Conservation (phyloP, 1,284 basidiomycete genomes). For the Cutaneotrichosporon sp. region DNA sequence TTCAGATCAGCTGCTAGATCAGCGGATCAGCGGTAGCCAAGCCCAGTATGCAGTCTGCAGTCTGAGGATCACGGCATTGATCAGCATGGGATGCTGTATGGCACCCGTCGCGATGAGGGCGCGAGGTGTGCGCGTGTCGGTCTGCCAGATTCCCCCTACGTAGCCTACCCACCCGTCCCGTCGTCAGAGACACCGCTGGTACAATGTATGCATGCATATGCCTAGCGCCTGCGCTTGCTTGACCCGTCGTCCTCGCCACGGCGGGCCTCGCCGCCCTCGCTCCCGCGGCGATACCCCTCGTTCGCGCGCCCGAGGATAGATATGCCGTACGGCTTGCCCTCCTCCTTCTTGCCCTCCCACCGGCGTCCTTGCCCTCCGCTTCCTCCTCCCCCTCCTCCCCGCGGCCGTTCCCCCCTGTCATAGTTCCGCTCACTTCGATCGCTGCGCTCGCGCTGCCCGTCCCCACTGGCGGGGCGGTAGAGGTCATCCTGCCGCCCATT, state of each 20-base stretch:
- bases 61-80: too few relatives aligned
- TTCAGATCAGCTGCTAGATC: too few relatives aligned
- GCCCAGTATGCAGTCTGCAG: too few relatives aligned
- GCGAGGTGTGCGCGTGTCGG: too few relatives aligned
- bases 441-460: constrained; percentile 3
- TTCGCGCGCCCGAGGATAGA: constrained; percentile 14
- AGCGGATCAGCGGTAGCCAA: too few relatives aligned
- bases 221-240: constrained; percentile 18
- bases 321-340: constrained; percentile 1
- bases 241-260: constrained; percentile 18
- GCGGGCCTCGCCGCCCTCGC: neutral
- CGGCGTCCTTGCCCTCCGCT: too few relatives aligned
- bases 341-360: neutral
- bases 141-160: too few relatives aligned
- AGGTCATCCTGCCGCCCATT: constrained; percentile 13
- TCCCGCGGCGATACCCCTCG: neutral
- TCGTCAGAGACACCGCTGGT: neutral
- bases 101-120: too few relatives aligned
- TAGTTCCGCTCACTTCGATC: constrained; percentile 4
- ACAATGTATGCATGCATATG: constrained; percentile 5
- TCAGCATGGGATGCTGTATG: too few relatives aligned
- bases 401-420: neutral
- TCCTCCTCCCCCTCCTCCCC: constrained; percentile 1
- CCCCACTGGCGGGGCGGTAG: constrained; percentile 5
- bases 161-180: too few relatives aligned